Base-by-base conservation (phyloP, 108 stramenopile species). In the Tribonema minus region DNA sequence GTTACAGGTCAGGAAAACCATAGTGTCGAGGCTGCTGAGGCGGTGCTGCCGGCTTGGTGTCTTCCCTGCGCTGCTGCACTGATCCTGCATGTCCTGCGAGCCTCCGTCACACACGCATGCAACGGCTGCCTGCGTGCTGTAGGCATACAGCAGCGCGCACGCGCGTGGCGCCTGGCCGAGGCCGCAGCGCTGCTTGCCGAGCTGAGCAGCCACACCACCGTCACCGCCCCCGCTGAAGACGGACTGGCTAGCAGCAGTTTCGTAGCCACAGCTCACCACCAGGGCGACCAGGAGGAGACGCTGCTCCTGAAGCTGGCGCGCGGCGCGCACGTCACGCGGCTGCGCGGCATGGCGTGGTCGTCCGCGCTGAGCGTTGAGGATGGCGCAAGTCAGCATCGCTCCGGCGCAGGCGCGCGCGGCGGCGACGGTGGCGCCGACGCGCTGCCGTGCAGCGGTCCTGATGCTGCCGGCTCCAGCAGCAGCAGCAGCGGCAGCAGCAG, bases 281-380 rank as follows among this genome's bases (percentile, higher is more conserved):
- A 15, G 35, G 85, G 77, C 40, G 85, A 85, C 72, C 75, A 83
- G 29, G 37, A 41, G 23, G 85, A 85, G 61, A 83, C 85, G 32
- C 32, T 76, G 58, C 36, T 83, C 30, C 37, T 85, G 82, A 82
- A 82, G 70, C 58, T 80, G 0, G 32, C 83, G 26, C 69, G 85
- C 2, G 85, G 85, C 20, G 76, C 61, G 40, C 85, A 85, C 38
- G 0, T 85, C 70, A 72, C 67, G 37, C 36, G 4, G 32, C 61
- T 5, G 54, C 67, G 67, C 58, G 76, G 76, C 58, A 77, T 77
- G 76, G 67, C 66, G 54, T 77, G 76, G 76, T 37, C 31, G 35
- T n/a, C 32, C n/a, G 20, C 23, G 37, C 72, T n/a, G n/a, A n/a
- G n/a, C n/a, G n/a, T n/a, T n/a, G n/a, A n/a, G n/a, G n/a, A n/a